Evolutionary conservation across 768 basidiomycete genomes (phyloP), one percentile per base, ranked within the genome.

Genomic region (Termitomyces eurrhizus): DNA sequence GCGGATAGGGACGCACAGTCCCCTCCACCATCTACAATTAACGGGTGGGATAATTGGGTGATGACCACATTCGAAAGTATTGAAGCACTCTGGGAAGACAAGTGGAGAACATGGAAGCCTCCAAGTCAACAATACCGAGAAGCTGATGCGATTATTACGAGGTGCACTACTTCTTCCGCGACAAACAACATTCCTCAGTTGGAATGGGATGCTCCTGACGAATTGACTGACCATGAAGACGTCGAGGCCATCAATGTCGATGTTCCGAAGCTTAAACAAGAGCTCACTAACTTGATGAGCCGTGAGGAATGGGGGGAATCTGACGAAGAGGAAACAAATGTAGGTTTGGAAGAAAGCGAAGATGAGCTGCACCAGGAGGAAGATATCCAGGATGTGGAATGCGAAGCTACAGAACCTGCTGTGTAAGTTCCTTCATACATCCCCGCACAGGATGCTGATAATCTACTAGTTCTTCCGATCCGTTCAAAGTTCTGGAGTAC

Each of bases 31-130:
- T 48, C 58, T 61, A 33, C 65, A 63, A 33, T 68, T 16, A 57
- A 70, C 55, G 69, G 73, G 18, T 94, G 92, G 92, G 86, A 89
- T 66, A 76, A 76, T 62, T 87, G 83, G 80, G 84, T 92, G 33
- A 89, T 92, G 86, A 90, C 93, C 7, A 85, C 90, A 0, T 98
- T 97, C 67, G 89, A 97, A 74, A 95, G 94, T 65, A 78, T 91
- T 29, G 90, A 95, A 73, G 89, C 87, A 1, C 79, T 95, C 11
- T 97, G 94, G 94, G 87, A 90, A 49, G 73, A 80, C 39, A 65
- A 78, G 57, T 82, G 78, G 70, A 85, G 74, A 68, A 76, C 75
- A 11, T 89, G 89, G 88, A 83, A 72, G 67, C 84, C 87, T 24
- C 56, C 49, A 24, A 61, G n/a, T n/a, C 21, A 41, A 36, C 13